A percentile compares a stretch with the other conserved stretches of the same genome.
phyloP scores from a whole-genome alignment of 2,329 filamentous ascomycete species.

The Aurifilum marmelostoma region DNA sequence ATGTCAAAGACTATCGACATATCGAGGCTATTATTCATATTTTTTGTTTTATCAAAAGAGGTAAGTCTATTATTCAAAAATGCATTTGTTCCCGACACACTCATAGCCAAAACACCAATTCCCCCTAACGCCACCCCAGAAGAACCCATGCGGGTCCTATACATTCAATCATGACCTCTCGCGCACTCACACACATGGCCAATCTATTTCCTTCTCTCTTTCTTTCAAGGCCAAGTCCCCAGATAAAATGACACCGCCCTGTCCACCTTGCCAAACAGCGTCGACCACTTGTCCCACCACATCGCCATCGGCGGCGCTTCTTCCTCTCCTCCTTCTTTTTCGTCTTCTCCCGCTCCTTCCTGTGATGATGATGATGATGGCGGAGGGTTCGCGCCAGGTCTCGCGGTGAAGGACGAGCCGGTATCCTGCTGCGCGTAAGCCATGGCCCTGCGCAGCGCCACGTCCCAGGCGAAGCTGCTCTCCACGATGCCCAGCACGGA shows the following conservation, averaged over 20 bases:
- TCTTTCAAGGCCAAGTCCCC: slow-evolving; percentile 25
- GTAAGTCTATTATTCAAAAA: not conserved
- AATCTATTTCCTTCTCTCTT: not conserved
- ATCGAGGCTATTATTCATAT: not conserved
- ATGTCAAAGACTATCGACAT: not conserved
- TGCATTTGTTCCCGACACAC: not conserved
- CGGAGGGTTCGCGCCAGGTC: not conserved
- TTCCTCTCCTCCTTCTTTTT: no score
- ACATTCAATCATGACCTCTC: not conserved
- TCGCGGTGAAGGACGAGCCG: slow-evolving; percentile 1
- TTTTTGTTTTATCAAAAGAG: no score
- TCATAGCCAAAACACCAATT: not conserved
- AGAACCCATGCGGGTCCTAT: not conserved
- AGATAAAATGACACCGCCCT: slow-evolving; percentile 25
- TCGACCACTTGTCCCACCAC: slow-evolving; percentile 41
- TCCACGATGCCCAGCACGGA: slow-evolving; percentile 49
- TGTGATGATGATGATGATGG: not conserved
- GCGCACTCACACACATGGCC: slow-evolving; percentile 13
- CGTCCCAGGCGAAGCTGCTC: slow-evolving; percentile 51
- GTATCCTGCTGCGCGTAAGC: slow-evolving; percentile 30
- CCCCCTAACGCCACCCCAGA: not conserved
- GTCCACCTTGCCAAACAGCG: slow-evolving; percentile 36
- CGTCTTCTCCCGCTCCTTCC: slow-evolving; percentile 15
- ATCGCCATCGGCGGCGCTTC: slow-evolving; percentile 29
- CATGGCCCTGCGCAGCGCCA: slow-evolving; percentile 45